A percentile compares a stretch with the other conserved stretches of the same genome.
These are phyloP conservation scores for Pyrenochaeta sp. DNA, from an alignment of 2,329 filamentous ascomycete genomes.

Conservation along the genomic window DNA sequence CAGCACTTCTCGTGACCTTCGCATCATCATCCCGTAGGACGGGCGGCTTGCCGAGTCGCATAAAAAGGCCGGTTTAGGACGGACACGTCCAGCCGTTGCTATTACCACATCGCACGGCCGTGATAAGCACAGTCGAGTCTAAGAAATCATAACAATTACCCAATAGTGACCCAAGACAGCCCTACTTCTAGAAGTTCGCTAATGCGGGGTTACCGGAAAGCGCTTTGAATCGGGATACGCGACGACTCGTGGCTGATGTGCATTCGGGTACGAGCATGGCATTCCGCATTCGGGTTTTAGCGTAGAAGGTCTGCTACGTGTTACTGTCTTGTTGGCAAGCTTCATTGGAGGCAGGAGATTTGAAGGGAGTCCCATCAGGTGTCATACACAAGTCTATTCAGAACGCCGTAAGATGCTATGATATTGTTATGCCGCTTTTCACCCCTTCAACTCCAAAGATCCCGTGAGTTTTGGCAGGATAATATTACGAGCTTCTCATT, in stretches of 20 bases:
- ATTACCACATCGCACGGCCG: slow-evolving; percentile 4
- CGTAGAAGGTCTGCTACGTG: neutral
- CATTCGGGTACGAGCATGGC: neutral
- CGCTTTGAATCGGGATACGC: slow-evolving; percentile 22
- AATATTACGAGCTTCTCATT: neutral
- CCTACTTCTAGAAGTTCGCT: slow-evolving; percentile 10
- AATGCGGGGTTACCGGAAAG: slow-evolving; percentile 18
- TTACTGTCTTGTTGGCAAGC: too few species aligned
- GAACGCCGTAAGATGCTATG: neutral
- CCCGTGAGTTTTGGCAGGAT: too few species aligned
- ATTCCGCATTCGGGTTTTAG: neutral
- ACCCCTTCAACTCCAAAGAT: neutral
- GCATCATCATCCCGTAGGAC: slow-evolving; percentile 25
- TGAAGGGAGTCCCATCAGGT: neutral
- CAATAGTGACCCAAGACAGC: slow-evolving; percentile 1
- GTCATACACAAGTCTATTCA: neutral
- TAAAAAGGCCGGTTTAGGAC: slow-evolving; percentile 9
- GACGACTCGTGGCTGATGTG: neutral
- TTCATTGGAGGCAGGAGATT: neutral
- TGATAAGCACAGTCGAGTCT: slow-evolving; percentile 16
- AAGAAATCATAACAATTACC: slow-evolving; percentile 4
- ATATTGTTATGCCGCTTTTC: neutral
- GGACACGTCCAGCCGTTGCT: neutral
- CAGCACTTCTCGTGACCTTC: slow-evolving; percentile 29
- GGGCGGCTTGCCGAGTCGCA: slow-evolving; percentile 29